phyloP scores from a whole-genome alignment of 176 grass and related monocot species.

The Triticum timopheevii region DNA sequence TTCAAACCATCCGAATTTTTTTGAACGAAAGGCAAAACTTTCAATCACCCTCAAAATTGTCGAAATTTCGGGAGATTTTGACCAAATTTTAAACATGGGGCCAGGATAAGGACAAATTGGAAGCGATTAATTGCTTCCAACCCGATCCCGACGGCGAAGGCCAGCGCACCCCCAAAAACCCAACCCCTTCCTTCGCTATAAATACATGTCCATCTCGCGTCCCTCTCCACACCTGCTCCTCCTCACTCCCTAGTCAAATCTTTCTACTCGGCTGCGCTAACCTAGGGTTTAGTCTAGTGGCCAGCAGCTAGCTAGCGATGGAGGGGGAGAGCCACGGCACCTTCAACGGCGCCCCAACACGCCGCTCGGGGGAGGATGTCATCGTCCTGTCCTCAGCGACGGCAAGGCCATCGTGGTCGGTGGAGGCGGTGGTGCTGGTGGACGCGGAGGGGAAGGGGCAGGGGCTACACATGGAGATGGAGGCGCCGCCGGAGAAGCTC shows the following conservation, averaged over 20 bases:
- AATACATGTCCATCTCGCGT: neutral
- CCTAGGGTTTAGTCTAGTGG: neutral
- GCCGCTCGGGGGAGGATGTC: constrained; percentile 26
- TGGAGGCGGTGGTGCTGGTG: neutral
- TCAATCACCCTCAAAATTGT: too few species aligned
- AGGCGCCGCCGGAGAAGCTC: constrained; percentile 26
- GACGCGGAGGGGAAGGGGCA: neutral
- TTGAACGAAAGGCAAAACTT: too few species aligned
- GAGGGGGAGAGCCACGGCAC: neutral
- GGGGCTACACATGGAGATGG: neutral
- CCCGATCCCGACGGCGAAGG: neutral
- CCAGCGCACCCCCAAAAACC: neutral
- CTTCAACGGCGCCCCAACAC: too few species aligned
- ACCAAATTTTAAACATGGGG: too few species aligned
- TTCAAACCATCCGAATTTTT: too few species aligned
- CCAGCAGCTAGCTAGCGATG: neutral
- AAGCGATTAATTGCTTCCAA: neutral
- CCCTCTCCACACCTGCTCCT: neutral
- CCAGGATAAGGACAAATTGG: neutral
- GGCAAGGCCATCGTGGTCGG: neutral
- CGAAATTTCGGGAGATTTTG: too few species aligned
- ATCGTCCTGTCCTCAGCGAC: constrained; percentile 31
- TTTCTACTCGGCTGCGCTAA: neutral
- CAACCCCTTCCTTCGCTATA: neutral
- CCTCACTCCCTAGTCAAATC: neutral